Evolutionary conservation across 495 filamentous ascomycete genomes (phyloP), one percentile per base, ranked within the genome.

Genomic region (Cercophora sp.): DNA sequence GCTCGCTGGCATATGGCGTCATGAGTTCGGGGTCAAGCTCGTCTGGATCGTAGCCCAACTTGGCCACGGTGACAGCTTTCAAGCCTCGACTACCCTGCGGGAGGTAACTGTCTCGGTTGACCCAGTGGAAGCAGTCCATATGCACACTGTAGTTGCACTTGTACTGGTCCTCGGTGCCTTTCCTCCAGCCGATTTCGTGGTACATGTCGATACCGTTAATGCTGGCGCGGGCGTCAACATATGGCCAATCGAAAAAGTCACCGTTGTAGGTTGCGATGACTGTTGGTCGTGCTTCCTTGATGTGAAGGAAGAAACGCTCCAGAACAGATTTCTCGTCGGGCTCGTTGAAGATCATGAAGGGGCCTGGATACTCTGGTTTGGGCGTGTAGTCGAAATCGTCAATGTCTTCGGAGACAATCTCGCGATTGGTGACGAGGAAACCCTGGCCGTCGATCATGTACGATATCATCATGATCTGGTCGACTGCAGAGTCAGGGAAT

Each of bases 171-270:
- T 99, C 93, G 63, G 76, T 87, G 67, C 95, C 94, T 68, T 88
- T 96, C 50, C 84, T 83, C 79, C 96, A 99, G 3, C 93, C 93
- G 59, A 96, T 97, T 65, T 99, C 94, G 54, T 81, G 87, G 67
- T 97, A 99, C 93, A 99, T 96, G 67, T 99, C 93, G 63, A 99
- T 96, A n/a, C 93, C 93, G 40, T 91, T 82, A 29, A 94, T 78
- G 64, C 89, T 93, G 11, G 93, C 89, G 66, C 93, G 79, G 16
- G 94, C 80, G 72, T 99, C 93, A 13, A 99, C 91, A 60, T 93
- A 99, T 0, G 94, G 93, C 93, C 93, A 99, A 82, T 99, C 93
- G 82, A 99, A 99, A 60, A 97, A 99, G 77, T 99, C 93, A 68
- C 93, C 93, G 86, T 99, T 99, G 77, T 99, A 99, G 3, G 94